Base-by-base conservation (phyloP, 352 stramenopile species). In the Phytophthora crassamura region DNA sequence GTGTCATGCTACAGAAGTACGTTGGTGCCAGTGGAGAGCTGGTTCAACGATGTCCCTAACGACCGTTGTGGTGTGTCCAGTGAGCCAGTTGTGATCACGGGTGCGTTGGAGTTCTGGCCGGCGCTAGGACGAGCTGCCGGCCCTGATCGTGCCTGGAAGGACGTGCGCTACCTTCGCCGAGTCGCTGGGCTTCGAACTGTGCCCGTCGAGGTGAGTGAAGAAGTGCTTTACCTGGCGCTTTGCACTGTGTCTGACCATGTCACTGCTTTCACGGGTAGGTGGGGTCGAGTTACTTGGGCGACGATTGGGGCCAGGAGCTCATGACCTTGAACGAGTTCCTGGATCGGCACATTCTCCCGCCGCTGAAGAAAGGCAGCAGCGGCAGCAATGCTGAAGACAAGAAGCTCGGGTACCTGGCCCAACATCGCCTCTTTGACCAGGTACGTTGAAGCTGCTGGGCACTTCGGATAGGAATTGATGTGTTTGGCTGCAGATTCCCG, bases 351-450 rank as follows among this genome's bases (percentile, higher is more conserved):
- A 88, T 90, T 32, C 33, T 69, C n/a, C 47, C 51, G n/a, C n/a
- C 33, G 9, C 22, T 49, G 33, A n/a, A 22, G 22, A 53, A 59
- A 22, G 28, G 59, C 34, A 56, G 64, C 0, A 25, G 48, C 11
- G 11, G 7, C 22, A 52, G 12, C 41, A 39, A 54, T 20, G 20
- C n/a, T 33, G 47, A 15, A 32, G 41, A 4, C 5, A 66, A 40
- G 41, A 67, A 64, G 36, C 18, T 84, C 5, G 90, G 84, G 4
- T 97, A 97, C 54, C 64, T 97, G 35, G 91, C 91, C 0, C 91
- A 97, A 66, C 89, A 97, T 39, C 77, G 90, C 52, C 82, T 97
- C 30, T 97, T 97, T 66, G 91, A 97, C 11, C 89, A 97, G 81
- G 86, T 92, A 49, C n/a, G 49, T 54, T 25, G 15, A 48, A 45